Conservation (phyloP, 1,139 yeast species). For the Kurtzmaniella natalensis region DNA sequence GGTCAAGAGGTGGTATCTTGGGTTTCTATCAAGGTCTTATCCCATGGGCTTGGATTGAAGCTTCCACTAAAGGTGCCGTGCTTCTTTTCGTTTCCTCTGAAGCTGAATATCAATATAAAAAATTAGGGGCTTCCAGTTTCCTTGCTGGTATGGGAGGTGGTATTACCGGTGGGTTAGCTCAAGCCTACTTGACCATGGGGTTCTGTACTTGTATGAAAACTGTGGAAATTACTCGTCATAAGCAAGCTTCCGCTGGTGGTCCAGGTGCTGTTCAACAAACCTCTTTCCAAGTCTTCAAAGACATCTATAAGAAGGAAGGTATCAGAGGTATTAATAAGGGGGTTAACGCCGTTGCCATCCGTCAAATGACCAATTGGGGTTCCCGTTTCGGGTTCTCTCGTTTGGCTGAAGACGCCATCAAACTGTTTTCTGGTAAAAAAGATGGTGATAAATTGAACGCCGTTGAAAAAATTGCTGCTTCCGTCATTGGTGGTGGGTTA, state of each 20-base stretch:
- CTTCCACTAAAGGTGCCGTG: constrained; percentile 99
- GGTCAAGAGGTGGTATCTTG: constrained; percentile 87
- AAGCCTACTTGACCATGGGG: constrained; percentile 94
- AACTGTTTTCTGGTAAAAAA: constrained; percentile 56
- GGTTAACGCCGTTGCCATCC: constrained; percentile 97
- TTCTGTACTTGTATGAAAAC: constrained; percentile 98
- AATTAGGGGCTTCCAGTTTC: constrained; percentile 65
- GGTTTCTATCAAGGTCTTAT: constrained; percentile 97
- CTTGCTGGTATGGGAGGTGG: constrained; percentile 93
- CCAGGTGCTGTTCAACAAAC: constrained; percentile 55
- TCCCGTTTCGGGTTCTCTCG: constrained; percentile 92
- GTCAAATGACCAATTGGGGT: constrained; percentile 99
- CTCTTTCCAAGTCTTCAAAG: constrained; percentile 80
- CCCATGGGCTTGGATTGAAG: constrained; percentile 99
- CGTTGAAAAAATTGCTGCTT: constrained; percentile 77
- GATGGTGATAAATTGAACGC: constrained; percentile 64
- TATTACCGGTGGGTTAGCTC: constrained; percentile 92
- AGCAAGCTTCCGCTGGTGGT: constrained; percentile 66
- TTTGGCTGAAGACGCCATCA: constrained; percentile 82
- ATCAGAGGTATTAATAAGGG: constrained; percentile 94
- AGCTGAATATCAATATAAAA: constrained; percentile 73
- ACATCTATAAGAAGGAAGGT: constrained; percentile 81
- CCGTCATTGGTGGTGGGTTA: constrained; percentile 93
- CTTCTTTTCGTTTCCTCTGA: constrained; percentile 89
- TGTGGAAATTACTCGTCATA: constrained; percentile 89